These are phyloP conservation scores for Suhomyces bribrorum DNA, from an alignment of 1,139 yeast genomes.

Conservation along the genomic window DNA sequence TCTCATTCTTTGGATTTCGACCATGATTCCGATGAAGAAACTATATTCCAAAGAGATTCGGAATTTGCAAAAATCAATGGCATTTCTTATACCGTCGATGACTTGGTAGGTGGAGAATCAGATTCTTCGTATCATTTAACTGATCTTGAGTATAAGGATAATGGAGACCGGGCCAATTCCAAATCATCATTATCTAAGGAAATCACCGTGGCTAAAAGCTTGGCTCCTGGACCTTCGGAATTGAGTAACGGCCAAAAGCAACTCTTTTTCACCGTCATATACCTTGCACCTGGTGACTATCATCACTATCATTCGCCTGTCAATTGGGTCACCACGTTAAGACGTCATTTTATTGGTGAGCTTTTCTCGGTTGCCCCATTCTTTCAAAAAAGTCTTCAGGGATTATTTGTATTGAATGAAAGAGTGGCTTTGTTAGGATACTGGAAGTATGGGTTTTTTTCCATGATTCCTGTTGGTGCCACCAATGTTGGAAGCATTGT, in stretches of 20 bases:
- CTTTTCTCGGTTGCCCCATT: constrained; percentile 95
- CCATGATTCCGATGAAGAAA: constrained; percentile 41
- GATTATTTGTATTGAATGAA: constrained; percentile 88
- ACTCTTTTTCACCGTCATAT: constrained; percentile 86
- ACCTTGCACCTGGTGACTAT: constrained; percentile 97
- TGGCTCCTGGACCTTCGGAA: constrained; percentile 41
- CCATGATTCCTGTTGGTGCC: constrained; percentile 99
- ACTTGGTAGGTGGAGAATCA: constrained; percentile 57
- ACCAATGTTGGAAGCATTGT: constrained; percentile 96
- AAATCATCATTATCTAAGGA: constrained; percentile 40
- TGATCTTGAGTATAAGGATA: constrained; percentile 53
- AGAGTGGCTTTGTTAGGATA: constrained; percentile 93
- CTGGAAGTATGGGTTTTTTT: constrained; percentile 96
- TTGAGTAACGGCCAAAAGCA: constrained; percentile 49
- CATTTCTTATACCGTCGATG: constrained; percentile 70
- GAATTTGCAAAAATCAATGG: constrained; percentile 82
- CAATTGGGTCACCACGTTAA: constrained; percentile 90
- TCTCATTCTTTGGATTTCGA: constrained; percentile 54
- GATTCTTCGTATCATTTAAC: constrained; percentile 39
- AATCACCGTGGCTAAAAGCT: constrained; percentile 44
- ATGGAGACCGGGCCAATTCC: constrained; percentile 53
- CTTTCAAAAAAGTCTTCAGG: constrained; percentile 83
- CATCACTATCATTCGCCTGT: constrained; percentile 97
- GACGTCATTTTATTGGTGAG: constrained; percentile 97
- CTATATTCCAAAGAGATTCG: constrained; percentile 55